phyloP scores from a whole-genome alignment of 768 basidiomycete species.

The Exidia glandulosa region DNA sequence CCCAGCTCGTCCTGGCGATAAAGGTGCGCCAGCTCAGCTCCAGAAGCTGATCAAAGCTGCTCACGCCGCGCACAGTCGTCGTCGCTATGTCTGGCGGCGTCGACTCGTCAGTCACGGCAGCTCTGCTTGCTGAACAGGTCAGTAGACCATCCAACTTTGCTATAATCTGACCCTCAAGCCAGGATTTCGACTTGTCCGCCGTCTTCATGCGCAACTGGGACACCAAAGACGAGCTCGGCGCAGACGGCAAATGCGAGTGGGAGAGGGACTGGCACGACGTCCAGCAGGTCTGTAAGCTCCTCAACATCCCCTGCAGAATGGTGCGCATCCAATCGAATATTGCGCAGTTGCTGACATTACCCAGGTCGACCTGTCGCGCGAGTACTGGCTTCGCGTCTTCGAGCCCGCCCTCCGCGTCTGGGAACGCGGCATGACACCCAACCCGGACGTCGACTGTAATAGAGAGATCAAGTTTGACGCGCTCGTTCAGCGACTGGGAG shows the following conservation, averaged over 20 bases:
- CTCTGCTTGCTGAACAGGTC: slow-evolving; percentile 59
- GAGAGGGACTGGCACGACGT: slow-evolving; percentile 93
- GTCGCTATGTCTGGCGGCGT: slow-evolving; percentile 95
- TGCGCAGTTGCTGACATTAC: background rate
- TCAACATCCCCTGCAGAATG: slow-evolving; percentile 63
- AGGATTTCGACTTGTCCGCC: slow-evolving; percentile 78
- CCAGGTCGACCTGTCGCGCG: slow-evolving; percentile 82
- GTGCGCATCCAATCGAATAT: slow-evolving; percentile 26
- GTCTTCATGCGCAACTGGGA: slow-evolving; percentile 98
- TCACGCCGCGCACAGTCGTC: slow-evolving; percentile 41
- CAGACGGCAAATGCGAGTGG: slow-evolving; percentile 87
- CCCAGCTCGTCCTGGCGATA: background rate
- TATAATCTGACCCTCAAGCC: background rate
- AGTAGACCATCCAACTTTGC: slow-evolving; percentile 6
- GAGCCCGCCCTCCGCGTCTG: slow-evolving; percentile 72
- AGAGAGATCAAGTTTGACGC: slow-evolving; percentile 90
- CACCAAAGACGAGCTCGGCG: slow-evolving; percentile 66
- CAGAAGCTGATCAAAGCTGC: background rate
- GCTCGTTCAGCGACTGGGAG: slow-evolving; percentile 47
- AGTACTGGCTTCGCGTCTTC: slow-evolving; percentile 90
- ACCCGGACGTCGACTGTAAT: slow-evolving; percentile 92
- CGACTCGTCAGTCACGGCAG: slow-evolving; percentile 82
- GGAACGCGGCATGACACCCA: slow-evolving; percentile 75
- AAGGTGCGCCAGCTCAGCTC: background rate
- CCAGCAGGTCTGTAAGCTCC: slow-evolving; percentile 54